phyloP scores from a whole-genome alignment of 371 early-diverging fungal species.

The Batkoa obscura region DNA sequence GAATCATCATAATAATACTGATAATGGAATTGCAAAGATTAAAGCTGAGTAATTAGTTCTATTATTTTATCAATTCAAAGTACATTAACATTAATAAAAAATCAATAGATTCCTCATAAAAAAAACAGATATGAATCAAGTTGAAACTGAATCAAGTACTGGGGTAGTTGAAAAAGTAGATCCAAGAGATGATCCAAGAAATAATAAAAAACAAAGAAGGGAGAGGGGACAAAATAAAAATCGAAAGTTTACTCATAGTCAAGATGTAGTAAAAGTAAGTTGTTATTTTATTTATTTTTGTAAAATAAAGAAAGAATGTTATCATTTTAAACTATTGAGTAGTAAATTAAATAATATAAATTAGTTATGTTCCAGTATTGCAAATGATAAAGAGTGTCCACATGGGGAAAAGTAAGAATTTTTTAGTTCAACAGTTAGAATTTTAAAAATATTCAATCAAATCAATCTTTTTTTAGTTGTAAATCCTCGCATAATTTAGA shows the following conservation, averaged over 20 bases:
- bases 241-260: conserved; percentile 14
- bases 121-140: background rate
- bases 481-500: conserved; percentile 42
- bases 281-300: background rate
- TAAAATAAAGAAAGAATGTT: background rate
- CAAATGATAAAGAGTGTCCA: conserved; percentile 26
- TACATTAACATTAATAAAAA: background rate
- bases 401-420: conserved; percentile 21
- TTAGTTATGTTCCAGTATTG: conserved; percentile 27
- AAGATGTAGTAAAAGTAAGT: conserved; percentile 10
- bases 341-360: background rate
- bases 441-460: too few relatives aligned
- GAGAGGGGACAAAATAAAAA: conserved; percentile 15
- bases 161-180: background rate
- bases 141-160: background rate
- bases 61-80: background rate
- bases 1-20: background rate
- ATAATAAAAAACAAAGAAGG: background rate
- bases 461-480: conserved; percentile 19
- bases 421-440: background rate
- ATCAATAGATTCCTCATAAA: background rate
- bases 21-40: background rate
- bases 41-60: background rate
- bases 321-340: background rate
- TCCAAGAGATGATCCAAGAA: background rate